Evolutionary conservation across 768 basidiomycete genomes (phyloP).

Genomic region (Lyophyllum decastes): DNA sequence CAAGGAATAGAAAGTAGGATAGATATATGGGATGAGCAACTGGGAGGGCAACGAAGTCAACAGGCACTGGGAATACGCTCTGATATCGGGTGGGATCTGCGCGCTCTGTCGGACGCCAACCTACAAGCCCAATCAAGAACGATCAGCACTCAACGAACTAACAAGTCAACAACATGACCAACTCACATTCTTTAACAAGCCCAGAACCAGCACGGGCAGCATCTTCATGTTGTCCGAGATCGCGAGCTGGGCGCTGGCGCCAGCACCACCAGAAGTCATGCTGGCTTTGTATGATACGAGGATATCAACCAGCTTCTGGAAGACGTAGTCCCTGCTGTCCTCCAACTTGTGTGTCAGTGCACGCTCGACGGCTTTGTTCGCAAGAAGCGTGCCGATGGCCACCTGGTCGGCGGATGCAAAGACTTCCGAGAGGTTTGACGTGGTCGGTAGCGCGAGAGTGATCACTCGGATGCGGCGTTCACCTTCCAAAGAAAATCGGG

Average conservation of each 20-base stretch:
- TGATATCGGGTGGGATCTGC: constrained; percentile 94
- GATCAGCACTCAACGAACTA: not conserved
- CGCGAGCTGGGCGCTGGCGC: constrained; percentile 92
- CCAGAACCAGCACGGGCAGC: constrained; percentile 88
- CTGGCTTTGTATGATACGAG: constrained; percentile 90
- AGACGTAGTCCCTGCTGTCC: constrained; percentile 83
- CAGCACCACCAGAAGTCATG: constrained; percentile 92
- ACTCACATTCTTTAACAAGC: constrained; percentile 89
- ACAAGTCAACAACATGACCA: not conserved
- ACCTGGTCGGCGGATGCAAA: constrained; percentile 91
- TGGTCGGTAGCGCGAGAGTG: constrained; percentile 86
- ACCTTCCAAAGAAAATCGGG: constrained; percentile 31
- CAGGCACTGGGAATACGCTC: constrained; percentile 92
- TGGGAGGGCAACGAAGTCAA: constrained; percentile 91
- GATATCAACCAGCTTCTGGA: constrained; percentile 83
- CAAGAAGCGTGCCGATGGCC: constrained; percentile 79
- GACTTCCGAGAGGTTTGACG: constrained; percentile 83
- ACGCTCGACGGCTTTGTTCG: constrained; percentile 92
- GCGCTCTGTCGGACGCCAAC: constrained; percentile 95
- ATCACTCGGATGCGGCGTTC: constrained; percentile 92
- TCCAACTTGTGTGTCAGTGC: constrained; percentile 84
- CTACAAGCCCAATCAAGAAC: not conserved
- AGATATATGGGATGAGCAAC: constrained; percentile 88
- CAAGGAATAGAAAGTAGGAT: constrained; percentile 93
- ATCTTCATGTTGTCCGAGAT: constrained; percentile 94